These are phyloP conservation scores for Rossbeevera mucosa DNA, from an alignment of 768 basidiomycete species.

Conservation along the genomic window DNA sequence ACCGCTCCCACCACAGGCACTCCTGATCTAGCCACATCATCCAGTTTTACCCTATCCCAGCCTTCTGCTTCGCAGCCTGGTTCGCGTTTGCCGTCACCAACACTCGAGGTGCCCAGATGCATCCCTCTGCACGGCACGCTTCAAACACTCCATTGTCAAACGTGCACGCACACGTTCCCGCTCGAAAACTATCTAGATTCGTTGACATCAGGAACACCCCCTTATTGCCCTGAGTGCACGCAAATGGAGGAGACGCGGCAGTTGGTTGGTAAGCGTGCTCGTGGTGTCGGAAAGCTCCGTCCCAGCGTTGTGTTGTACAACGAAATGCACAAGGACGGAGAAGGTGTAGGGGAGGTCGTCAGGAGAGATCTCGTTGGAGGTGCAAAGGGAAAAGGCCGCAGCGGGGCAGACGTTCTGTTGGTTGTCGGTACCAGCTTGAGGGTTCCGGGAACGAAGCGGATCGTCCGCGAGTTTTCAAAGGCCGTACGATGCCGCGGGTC, in stretches of 20 bases:
- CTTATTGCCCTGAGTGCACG: slow-evolving; percentile 77
- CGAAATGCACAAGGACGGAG: slow-evolving; percentile 82
- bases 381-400: slow-evolving; percentile 60
- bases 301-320: slow-evolving; percentile 91
- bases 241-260: slow-evolving; percentile 64
- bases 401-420: slow-evolving; percentile 76
- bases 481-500: slow-evolving; percentile 56
- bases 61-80: slow-evolving; percentile 17
- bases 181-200: slow-evolving; percentile 57
- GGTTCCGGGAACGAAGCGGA: slow-evolving; percentile 87
- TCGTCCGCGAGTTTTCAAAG: slow-evolving; percentile 85
- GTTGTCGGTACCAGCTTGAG: slow-evolving; percentile 89
- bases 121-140: slow-evolving; percentile 90
- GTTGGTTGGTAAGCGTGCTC: slow-evolving; percentile 69
- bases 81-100: slow-evolving; percentile 47
- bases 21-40: slow-evolving; percentile 12
- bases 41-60: slow-evolving; percentile 14
- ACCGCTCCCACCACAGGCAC: slow-evolving; percentile 16
- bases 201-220: slow-evolving; percentile 58
- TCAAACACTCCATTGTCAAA: slow-evolving; percentile 72
- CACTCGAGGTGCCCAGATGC: slow-evolving; percentile 64
- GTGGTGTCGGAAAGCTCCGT: slow-evolving; percentile 75
- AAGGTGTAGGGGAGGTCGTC: slow-evolving; percentile 83
- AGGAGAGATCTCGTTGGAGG: slow-evolving; percentile 72
- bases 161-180: slow-evolving; percentile 70